Conservation (phyloP, 2,329 filamentous ascomycete genomes). For the Colletotrichum melonis region DNA sequence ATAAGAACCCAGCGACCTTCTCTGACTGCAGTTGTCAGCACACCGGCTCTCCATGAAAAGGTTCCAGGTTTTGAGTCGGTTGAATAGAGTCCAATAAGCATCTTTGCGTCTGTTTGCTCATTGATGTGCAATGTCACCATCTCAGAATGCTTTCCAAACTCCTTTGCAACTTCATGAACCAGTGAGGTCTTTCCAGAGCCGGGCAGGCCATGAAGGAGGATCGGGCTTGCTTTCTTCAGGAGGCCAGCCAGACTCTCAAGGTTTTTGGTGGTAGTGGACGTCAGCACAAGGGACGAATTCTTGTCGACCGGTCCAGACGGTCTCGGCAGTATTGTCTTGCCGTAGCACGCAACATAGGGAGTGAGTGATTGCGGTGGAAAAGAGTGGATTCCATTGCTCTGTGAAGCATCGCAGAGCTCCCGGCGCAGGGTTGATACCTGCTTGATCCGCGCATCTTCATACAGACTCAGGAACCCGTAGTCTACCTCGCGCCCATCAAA, state of each 20-base stretch:
- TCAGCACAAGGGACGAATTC: slow-evolving; percentile 68
- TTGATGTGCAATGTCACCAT: slow-evolving; percentile 97
- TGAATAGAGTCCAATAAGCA: slow-evolving; percentile 93
- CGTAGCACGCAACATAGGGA: slow-evolving; percentile 72
- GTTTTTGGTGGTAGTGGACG: slow-evolving; percentile 79
- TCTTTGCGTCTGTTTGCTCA: slow-evolving; percentile 97
- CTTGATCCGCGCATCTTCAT: slow-evolving; percentile 66
- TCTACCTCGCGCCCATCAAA: slow-evolving; percentile 84
- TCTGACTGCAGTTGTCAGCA: slow-evolving; percentile 91
- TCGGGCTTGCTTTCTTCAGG: slow-evolving; percentile 75
- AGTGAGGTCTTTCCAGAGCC: slow-evolving; percentile 93
- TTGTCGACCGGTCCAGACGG: slow-evolving; percentile 61
- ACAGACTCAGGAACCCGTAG: slow-evolving; percentile 76
- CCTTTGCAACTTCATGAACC: slow-evolving; percentile 82
- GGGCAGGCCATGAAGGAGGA: slow-evolving; percentile 84
- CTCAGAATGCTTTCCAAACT: slow-evolving; percentile 80
- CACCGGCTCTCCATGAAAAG: slow-evolving; percentile 92
- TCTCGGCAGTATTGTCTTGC: slow-evolving; percentile 74
- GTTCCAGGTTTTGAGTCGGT: slow-evolving; percentile 88
- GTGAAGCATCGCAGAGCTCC: slow-evolving; percentile 45
- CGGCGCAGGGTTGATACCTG: slow-evolving; percentile 55
- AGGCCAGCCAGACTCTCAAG: slow-evolving; percentile 75
- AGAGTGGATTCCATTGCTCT: slow-evolving; percentile 34
- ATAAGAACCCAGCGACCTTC: slow-evolving; percentile 98
- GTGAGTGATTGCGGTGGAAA: slow-evolving; percentile 61